phyloP scores from a whole-genome alignment of 2,329 filamentous ascomycete species.

The Xylariaceae sp. region DNA sequence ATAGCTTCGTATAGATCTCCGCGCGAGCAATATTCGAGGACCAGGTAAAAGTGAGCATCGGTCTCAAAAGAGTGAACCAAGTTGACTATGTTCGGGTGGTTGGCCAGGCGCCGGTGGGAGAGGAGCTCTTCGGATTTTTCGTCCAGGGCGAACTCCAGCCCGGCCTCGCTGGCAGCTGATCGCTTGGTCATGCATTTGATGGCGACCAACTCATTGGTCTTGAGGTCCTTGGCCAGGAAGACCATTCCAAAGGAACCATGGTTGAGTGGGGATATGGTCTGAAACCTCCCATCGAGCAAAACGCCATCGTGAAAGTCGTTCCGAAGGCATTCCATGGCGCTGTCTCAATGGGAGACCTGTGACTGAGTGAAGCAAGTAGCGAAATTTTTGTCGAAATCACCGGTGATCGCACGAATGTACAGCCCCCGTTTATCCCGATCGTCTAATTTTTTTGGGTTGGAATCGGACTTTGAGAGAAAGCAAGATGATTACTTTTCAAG shows the following conservation, averaged over 20 bases:
- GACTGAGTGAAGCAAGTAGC: constrained; percentile 32
- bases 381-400: constrained; percentile 24
- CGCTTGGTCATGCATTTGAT: constrained; percentile 95
- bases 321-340: constrained; percentile 76
- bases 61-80: constrained; percentile 89
- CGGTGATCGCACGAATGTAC: constrained; percentile 28
- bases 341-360: constrained; percentile 32
- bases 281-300: constrained; percentile 81
- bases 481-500: constrained; percentile 25
- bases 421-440: constrained; percentile 20
- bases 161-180: constrained; percentile 54
- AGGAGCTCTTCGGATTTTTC: constrained; percentile 76
- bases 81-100: constrained; percentile 90
- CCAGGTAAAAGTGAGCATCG: constrained; percentile 80
- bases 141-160: constrained; percentile 66
- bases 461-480: constrained; percentile 25
- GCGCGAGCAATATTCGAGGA: constrained; percentile 91
- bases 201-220: constrained; percentile 75
- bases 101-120: constrained; percentile 72
- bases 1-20: constrained; percentile 98
- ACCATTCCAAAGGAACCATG: constrained; percentile 99
- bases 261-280: constrained; percentile 90
- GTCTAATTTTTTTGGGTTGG: constrained; percentile 28
- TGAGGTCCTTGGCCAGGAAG: constrained; percentile 78
- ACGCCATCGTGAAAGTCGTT: constrained; percentile 74